Base-by-base conservation (phyloP, 1,284 basidiomycete genomes). In the Ustilago hordei region DNA sequence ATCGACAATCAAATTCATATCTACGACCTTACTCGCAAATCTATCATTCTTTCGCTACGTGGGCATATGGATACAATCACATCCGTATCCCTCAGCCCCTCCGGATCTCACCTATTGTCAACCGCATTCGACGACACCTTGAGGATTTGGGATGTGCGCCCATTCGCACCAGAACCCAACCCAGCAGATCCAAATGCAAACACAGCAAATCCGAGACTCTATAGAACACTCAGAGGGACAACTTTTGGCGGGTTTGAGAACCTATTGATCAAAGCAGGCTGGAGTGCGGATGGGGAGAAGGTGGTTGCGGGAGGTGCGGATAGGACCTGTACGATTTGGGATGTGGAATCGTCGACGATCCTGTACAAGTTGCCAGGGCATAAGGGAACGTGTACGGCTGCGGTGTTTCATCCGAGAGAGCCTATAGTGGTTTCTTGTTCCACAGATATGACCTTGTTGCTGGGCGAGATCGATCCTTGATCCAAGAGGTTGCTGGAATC, bases 81-180 rank as follows among this genome's bases (percentile, higher is more conserved):
- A 0, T 83, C 78, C 11, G 64, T 84, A 38, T 36, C 78, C 0
- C 79, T 86, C 15, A 81, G 79, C 0, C 84, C 80, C 1, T 79
- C 81, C 1, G 85, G 85, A n/a, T 84, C 83, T 17, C 79, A 83
- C 55, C 71, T 86, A 11, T 64, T 85, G 12, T 79, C 81, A 5
- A 78, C 79, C 8, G 67, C 74, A 3, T 76, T 84, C 39, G 85
- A 86, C 63, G 82, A 84, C 57, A 81, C 82, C 0, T 52, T 84
- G 0, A 66, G 83, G 9, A 79, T 86, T 31, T 86, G 85, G 85
- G 85, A 86, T 48, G 82, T 86, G 4, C 70, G 83, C n/a, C 85
- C 85, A 1, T 86, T 85, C 58, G 85, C 84, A 31, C 81, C 83
- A 1, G 78, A 81, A 34, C 78, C 79, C 1, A 60, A 68, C 36